Conservation (phyloP, 768 basidiomycete genomes). For the Amanita rubescens region DNA sequence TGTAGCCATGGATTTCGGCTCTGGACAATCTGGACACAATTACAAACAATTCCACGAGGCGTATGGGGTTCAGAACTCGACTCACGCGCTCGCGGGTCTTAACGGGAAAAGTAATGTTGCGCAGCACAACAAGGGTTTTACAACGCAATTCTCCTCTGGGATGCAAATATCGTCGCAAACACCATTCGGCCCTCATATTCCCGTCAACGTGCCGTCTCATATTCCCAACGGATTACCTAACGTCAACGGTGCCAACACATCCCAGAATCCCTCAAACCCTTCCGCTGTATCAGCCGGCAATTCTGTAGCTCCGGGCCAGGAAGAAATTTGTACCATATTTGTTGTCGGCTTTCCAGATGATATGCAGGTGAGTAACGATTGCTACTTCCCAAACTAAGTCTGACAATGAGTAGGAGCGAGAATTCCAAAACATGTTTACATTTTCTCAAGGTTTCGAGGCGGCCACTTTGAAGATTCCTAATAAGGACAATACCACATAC, state of each 20-base stretch:
- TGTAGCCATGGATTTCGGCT: slow-evolving; percentile 26
- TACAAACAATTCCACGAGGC: slow-evolving; percentile 1
- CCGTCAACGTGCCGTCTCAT: slow-evolving; percentile 27
- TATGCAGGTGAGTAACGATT: slow-evolving; percentile 69
- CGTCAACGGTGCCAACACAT: slow-evolving; percentile 6
- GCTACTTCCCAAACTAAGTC: slow-evolving; percentile 4
- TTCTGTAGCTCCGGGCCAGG: slow-evolving; percentile 35
- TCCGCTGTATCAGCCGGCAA: slow-evolving; percentile 19
- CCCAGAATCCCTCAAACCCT: slow-evolving; percentile 18
- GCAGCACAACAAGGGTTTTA: slow-evolving; percentile 19
- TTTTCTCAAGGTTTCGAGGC: slow-evolving; percentile 96
- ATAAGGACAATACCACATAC: slow-evolving; percentile 81
- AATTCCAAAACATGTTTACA: slow-evolving; percentile 99
- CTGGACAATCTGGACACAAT: slow-evolving; percentile 15
- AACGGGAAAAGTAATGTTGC: slow-evolving; percentile 2
- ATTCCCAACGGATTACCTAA: slow-evolving; percentile 12
- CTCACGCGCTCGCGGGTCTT: neutral
- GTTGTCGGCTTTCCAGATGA: slow-evolving; percentile 99
- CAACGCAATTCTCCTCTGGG: slow-evolving; percentile 16
- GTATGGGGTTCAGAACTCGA: slow-evolving; percentile 1
- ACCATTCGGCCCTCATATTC: slow-evolving; percentile 66
- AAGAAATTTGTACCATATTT: slow-evolving; percentile 96
- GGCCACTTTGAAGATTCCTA: slow-evolving; percentile 95
- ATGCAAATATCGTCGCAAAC: slow-evolving; percentile 63
- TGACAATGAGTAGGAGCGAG: slow-evolving; percentile 69